phyloP scores from a whole-genome alignment of 352 stramenopile species.

The Aphanomyces stellatus region DNA sequence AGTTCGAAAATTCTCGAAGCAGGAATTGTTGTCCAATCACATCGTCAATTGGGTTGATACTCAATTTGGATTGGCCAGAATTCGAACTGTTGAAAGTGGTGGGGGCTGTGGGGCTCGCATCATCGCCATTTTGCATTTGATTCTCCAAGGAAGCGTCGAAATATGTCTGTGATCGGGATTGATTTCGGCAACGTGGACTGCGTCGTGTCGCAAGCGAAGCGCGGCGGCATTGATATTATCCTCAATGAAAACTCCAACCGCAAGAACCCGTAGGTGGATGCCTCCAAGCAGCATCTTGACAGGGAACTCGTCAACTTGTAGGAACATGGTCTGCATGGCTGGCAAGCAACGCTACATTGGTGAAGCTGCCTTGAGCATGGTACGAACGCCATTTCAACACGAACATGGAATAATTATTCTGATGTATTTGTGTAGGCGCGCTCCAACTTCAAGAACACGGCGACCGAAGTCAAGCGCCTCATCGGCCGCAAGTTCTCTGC shows the following conservation, averaged over 20 bases:
- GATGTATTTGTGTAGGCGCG: constrained; percentile 36
- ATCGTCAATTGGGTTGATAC: neutral
- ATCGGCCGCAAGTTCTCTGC: constrained; percentile 96
- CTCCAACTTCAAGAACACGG: constrained; percentile 98
- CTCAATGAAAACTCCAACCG: constrained; percentile 99
- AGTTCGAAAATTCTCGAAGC: constrained; percentile 10
- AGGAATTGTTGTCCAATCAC: neutral
- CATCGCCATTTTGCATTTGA: constrained; percentile 18
- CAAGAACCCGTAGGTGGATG: constrained; percentile 87
- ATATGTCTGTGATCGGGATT: constrained; percentile 96
- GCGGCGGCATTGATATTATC: constrained; percentile 98
- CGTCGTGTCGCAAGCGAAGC: constrained; percentile 93
- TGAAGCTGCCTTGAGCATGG: constrained; percentile 84
- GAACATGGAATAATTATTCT: constrained; percentile 7
- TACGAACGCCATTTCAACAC: constrained; percentile 21
- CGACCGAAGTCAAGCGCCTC: constrained; percentile 95
- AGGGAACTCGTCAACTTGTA: constrained; percentile 14
- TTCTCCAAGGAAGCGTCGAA: constrained; percentile 15
- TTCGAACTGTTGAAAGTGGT: constrained; percentile 5
- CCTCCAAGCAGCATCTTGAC: no score
- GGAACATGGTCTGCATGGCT: constrained; percentile 80
- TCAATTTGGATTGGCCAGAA: neutral
- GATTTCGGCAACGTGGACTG: constrained; percentile 96
- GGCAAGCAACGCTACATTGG: constrained; percentile 92
- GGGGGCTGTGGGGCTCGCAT: neutral